Conservation (phyloP, 139 green algal species). For the Tetradesmus lagerheimii region DNA sequence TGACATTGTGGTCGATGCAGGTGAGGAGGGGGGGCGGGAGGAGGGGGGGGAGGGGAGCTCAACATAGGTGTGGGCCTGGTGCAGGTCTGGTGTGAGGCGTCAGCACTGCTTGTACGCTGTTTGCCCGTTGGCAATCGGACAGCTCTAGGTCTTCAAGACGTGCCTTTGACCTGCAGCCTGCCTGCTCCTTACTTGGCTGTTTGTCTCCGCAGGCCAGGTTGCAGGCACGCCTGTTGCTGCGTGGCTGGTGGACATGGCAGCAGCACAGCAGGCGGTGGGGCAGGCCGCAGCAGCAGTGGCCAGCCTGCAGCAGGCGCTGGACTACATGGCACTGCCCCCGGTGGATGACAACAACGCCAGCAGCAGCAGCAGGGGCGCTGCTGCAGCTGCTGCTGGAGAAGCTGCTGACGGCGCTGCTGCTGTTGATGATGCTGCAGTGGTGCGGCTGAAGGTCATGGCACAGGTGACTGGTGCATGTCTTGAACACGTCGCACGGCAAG, state of each 20-base stretch:
- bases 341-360: background rate
- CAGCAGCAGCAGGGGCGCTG: background rate
- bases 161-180: background rate
- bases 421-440: background rate
- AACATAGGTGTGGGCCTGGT: too few relatives aligned
- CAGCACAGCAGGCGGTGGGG: background rate
- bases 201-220: constrained; percentile 48
- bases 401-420: background rate
- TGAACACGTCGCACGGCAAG: too few relatives aligned
- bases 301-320: constrained; percentile 7
- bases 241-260: constrained; percentile 55
- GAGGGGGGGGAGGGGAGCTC: constrained; percentile 32
- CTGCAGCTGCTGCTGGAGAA: background rate
- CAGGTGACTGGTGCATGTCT: background rate
- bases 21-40: constrained; percentile 38
- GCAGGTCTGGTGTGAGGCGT: too few relatives aligned
- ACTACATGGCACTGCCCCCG: constrained; percentile 40
- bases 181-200: too few relatives aligned
- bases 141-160: too few relatives aligned
- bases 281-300: constrained; percentile 20
- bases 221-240: constrained; percentile 44
- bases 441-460: background rate
- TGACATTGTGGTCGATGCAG: constrained; percentile 51
- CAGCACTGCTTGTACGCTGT: too few relatives aligned
- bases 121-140: too few relatives aligned